A percentile compares a stretch with the other conserved stretches of the same genome.
These are phyloP conservation scores for Colletotrichum somersetense DNA, from an alignment of 2,329 filamentous ascomycete genomes.

Conservation along the genomic window DNA sequence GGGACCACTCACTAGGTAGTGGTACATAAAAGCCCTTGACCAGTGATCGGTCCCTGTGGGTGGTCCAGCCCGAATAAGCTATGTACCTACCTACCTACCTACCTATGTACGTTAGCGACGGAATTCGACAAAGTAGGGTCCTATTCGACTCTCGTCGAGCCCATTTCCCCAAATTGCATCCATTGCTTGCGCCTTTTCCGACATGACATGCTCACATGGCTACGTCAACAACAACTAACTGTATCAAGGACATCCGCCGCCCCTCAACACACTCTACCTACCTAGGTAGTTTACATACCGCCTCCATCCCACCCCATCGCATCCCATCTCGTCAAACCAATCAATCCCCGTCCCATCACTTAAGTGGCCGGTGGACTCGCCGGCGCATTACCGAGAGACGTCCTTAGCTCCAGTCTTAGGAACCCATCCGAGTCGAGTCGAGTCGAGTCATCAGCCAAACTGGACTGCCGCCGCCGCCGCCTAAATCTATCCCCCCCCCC, in stretches of 20 bases:
- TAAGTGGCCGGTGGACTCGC: constrained; percentile 19
- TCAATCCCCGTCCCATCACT: constrained; percentile 17
- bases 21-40: too few relatives aligned
- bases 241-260: too few relatives aligned
- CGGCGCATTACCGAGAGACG: constrained; percentile 32
- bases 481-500: constrained; percentile 22
- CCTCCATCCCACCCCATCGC: neutral
- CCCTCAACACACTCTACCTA: neutral
- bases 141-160: neutral
- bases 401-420: constrained; percentile 36
- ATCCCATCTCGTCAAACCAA: constrained; percentile 13
- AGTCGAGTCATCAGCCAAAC: constrained; percentile 2
- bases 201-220: neutral
- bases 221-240: neutral
- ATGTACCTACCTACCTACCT: too few relatives aligned
- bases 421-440: constrained; percentile 26
- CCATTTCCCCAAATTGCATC: neutral
- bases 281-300: too few relatives aligned
- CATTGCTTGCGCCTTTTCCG: neutral
- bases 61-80: too few relatives aligned
- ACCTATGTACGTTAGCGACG: too few relatives aligned
- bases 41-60: neutral
- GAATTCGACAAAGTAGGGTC: neutral
- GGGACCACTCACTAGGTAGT: neutral
- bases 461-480: constrained; percentile 9